Conservation (phyloP, 257 asterid genomes). For the Solanum corneliomulleri region DNA sequence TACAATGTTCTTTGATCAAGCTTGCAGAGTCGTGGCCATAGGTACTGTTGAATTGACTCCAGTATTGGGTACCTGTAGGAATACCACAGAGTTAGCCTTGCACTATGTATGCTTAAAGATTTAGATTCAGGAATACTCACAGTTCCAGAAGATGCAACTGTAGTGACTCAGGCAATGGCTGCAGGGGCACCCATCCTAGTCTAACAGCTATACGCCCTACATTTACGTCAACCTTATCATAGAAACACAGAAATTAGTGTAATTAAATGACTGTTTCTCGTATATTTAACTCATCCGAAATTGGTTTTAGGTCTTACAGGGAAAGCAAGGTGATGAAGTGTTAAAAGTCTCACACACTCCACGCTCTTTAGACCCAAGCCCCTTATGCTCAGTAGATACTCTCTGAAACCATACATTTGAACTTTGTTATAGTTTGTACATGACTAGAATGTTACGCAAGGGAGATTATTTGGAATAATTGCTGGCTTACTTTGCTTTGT, state of each 20-base stretch:
- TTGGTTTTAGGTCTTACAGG: constrained; percentile 58
- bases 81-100: neutral
- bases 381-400: constrained; percentile 79
- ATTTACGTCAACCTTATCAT: constrained; percentile 77
- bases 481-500: constrained; percentile 72
- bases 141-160: constrained; percentile 92
- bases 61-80: constrained; percentile 36
- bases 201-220: constrained; percentile 98
- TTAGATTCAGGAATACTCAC: constrained; percentile 35
- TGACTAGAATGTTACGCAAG: neutral
- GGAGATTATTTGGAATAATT: neutral
- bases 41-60: constrained; percentile 39
- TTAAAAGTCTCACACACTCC: constrained; percentile 95
- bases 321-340: constrained; percentile 98
- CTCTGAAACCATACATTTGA: constrained; percentile 40
- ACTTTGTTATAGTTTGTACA: constrained; percentile 3
- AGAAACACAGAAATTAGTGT: constrained; percentile 9
- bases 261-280: constrained; percentile 1
- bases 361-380: constrained; percentile 96
- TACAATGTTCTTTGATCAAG: constrained; percentile 48
- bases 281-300: neutral
- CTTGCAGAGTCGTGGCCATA: constrained; percentile 59
- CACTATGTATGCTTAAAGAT: neutral
- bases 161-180: constrained; percentile 93
- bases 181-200: constrained; percentile 99